These are phyloP conservation scores for Ganoderma lingzhi DNA, from an alignment of 1,284 basidiomycete genomes.

Conservation along the genomic window DNA sequence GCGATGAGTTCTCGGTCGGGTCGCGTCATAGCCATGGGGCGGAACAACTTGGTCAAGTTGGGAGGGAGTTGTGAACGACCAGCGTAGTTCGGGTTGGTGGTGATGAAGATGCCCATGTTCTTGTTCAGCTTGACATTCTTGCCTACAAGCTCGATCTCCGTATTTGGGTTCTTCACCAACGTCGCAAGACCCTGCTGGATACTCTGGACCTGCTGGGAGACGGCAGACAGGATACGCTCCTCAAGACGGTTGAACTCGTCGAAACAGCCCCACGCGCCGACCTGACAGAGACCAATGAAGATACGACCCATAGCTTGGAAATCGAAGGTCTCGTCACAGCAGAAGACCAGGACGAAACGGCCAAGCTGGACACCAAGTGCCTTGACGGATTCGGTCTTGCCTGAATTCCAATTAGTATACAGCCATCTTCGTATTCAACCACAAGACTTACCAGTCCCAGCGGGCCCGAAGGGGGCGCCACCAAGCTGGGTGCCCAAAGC, in stretches of 20 bases:
- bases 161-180: constrained; percentile 82
- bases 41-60: constrained; percentile 95
- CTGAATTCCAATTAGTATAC: constrained; percentile 48
- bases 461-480: constrained; percentile 97
- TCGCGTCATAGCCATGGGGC: constrained; percentile 98
- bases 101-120: constrained; percentile 97
- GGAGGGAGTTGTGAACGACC: constrained; percentile 97
- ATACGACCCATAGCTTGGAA: constrained; percentile 99
- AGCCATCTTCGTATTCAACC: neutral
- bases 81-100: constrained; percentile 98
- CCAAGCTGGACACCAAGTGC: constrained; percentile 98
- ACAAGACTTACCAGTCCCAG: constrained; percentile 82
- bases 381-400: constrained; percentile 99
- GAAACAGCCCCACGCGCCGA: constrained; percentile 99
- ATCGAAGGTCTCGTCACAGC: constrained; percentile 99
- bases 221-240: constrained; percentile 96
- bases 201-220: constrained; percentile 98
- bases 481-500: constrained; percentile 95
- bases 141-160: constrained; percentile 96
- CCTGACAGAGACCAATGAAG: constrained; percentile 98
- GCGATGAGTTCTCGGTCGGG: constrained; percentile 99
- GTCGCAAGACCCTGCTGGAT: constrained; percentile 95
- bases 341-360: constrained; percentile 98
- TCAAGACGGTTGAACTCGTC: constrained; percentile 99
- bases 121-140: constrained; percentile 93